These are phyloP conservation scores for Pleurotus tuoliensis DNA, from an alignment of 768 basidiomycete genomes.

Conservation along the genomic window DNA sequence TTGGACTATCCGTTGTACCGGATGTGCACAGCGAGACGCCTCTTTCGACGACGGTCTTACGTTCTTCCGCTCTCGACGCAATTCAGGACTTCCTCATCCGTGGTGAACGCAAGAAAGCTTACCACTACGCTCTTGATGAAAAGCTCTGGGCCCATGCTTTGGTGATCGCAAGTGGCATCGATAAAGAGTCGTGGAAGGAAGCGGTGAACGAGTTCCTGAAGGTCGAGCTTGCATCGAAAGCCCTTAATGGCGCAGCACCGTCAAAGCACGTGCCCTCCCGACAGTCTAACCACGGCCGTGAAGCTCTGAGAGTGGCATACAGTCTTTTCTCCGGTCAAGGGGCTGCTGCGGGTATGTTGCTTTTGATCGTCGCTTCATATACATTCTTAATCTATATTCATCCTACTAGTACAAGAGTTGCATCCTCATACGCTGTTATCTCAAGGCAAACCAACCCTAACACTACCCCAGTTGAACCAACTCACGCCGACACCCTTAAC, in stretches of 20 bases:
- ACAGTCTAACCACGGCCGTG: conserved; percentile 47
- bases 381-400: conserved; percentile 6
- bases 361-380: background rate
- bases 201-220: conserved; percentile 82
- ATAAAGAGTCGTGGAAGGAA: conserved; percentile 92
- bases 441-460: conserved; percentile 35
- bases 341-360: conserved; percentile 58
- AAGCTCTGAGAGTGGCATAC: conserved; percentile 77
- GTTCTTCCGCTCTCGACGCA: conserved; percentile 63
- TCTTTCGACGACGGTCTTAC: conserved; percentile 56
- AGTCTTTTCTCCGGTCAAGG: conserved; percentile 85
- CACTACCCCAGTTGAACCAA: conserved; percentile 25
- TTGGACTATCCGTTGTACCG: conserved; percentile 15
- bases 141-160: conserved; percentile 95
- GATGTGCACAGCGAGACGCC: conserved; percentile 40
- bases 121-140: conserved; percentile 83
- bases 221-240: conserved; percentile 58
- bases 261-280: background rate
- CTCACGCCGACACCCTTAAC: conserved; percentile 54
- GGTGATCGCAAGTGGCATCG: conserved; percentile 88
- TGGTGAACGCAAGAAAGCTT: conserved; percentile 85
- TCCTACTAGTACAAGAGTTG: conserved; percentile 64
- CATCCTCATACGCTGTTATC: conserved; percentile 55
- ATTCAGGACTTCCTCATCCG: conserved; percentile 77
- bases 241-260: conserved; percentile 8